These are phyloP conservation scores for Pleurotus platypus DNA, from an alignment of 768 basidiomycete genomes.

Conservation along the genomic window DNA sequence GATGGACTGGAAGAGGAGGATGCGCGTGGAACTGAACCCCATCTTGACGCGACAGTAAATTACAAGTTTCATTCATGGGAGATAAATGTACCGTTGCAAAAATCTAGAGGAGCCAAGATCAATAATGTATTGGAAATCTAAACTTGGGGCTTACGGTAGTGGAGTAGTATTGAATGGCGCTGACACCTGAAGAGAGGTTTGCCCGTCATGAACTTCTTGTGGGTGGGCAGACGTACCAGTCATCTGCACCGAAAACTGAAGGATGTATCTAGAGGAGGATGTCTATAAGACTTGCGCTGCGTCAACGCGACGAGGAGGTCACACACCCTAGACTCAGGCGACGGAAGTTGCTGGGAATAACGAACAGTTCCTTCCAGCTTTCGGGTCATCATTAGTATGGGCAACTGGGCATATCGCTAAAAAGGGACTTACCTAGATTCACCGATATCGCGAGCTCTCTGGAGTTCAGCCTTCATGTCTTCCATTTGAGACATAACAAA, in stretches of 20 bases:
- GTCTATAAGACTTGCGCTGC: slow-evolving; percentile 12
- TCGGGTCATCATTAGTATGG: no score
- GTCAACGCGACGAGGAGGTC: slow-evolving; percentile 8
- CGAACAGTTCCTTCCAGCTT: slow-evolving; percentile 38
- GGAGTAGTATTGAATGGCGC: slow-evolving; percentile 54
- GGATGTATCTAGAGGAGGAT: slow-evolving; percentile 28
- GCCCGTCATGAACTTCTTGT: no score
- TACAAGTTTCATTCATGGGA: background rate
- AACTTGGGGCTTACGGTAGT: slow-evolving; percentile 26
- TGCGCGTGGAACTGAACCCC: slow-evolving; percentile 40
- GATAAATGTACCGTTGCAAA: slow-evolving; percentile 27
- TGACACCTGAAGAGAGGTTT: slow-evolving; percentile 28
- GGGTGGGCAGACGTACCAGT: slow-evolving; percentile 32
- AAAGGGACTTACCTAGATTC: slow-evolving; percentile 28
- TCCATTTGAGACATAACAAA: slow-evolving; percentile 46
- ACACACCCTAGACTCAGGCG: slow-evolving; percentile 39
- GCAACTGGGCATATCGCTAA: no score
- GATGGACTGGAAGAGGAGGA: slow-evolving; percentile 50
- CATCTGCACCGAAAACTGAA: slow-evolving; percentile 59
- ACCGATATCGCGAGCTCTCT: slow-evolving; percentile 30
- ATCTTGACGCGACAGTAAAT: slow-evolving; percentile 22
- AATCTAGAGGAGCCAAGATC: slow-evolving; percentile 19
- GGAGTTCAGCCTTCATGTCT: slow-evolving; percentile 37
- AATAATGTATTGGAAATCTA: background rate
- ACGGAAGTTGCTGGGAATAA: slow-evolving; percentile 40